These are phyloP conservation scores for Tephrocybe sp. DNA, from an alignment of 768 basidiomycete species.

Conservation along the genomic window DNA sequence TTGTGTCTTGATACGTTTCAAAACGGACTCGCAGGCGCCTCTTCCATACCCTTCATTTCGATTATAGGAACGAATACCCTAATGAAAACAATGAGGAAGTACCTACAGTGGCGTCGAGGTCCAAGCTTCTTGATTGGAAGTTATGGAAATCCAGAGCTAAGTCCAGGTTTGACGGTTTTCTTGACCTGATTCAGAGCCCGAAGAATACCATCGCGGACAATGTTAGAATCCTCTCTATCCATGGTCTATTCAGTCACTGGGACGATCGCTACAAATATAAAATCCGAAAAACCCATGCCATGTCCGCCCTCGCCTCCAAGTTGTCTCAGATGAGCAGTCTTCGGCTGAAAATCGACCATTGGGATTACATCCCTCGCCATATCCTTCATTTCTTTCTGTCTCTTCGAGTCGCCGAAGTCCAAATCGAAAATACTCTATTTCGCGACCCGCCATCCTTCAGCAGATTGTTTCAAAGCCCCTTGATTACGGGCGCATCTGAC, in stretches of 20 bases:
- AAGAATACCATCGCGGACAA: conserved; percentile 1
- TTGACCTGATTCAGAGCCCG: background rate
- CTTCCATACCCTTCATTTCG: background rate
- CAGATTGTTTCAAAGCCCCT: background rate
- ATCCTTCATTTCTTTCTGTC: background rate
- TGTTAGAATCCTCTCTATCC: background rate
- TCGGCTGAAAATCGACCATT: background rate
- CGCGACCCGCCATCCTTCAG: background rate
- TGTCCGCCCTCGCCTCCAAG: background rate
- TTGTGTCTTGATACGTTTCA: background rate
- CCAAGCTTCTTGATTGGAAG: no score
- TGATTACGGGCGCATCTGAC: background rate
- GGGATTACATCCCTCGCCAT: background rate
- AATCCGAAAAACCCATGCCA: background rate
- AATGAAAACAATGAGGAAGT: no score
- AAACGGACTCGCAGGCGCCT: background rate
- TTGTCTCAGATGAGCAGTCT: background rate
- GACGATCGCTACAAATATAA: background rate
- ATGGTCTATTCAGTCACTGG: background rate
- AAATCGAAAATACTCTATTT: background rate
- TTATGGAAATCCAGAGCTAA: no score
- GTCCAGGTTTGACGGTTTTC: background rate
- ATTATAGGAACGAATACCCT: no score
- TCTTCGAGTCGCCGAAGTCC: background rate
- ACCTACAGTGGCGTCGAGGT: no score